phyloP scores from a whole-genome alignment of 257 asterid genomes.

The Apocynum venetum region DNA sequence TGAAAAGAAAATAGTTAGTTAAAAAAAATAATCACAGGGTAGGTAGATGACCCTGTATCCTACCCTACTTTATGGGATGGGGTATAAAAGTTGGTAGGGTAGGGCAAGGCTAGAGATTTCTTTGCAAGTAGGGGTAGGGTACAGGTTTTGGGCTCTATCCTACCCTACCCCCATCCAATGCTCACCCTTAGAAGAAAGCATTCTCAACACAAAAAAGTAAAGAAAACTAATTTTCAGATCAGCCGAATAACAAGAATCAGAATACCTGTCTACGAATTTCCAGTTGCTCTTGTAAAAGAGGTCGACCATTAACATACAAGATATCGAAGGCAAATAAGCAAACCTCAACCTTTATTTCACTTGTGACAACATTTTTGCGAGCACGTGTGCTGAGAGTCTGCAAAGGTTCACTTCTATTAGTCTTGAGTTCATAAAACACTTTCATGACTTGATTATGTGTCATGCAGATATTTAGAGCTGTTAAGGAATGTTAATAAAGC shows the following conservation, averaged over 20 bases:
- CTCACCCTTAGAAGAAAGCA: slow-evolving; percentile 2
- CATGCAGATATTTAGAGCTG: not conserved
- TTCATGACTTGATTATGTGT: not conserved
- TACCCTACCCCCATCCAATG: not conserved
- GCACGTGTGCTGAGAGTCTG: slow-evolving; percentile 91
- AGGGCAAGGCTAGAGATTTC: not conserved
- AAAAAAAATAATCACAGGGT: not conserved
- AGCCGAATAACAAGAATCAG: slow-evolving; percentile 12
- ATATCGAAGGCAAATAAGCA: slow-evolving; percentile 94
- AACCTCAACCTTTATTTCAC: slow-evolving; percentile 78
- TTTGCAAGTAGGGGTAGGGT: not conserved
- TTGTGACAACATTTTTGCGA: slow-evolving; percentile 73
- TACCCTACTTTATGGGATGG: not conserved
- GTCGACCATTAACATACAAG: slow-evolving; percentile 74
- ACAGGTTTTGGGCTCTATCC: not conserved
- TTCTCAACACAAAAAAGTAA: slow-evolving; percentile 8
- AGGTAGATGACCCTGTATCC: not conserved
- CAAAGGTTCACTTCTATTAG: slow-evolving; percentile 22
- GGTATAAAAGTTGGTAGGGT: not conserved
- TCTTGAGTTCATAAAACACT: not conserved
- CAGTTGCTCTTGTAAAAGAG: slow-evolving; percentile 84
- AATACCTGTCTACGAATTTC: slow-evolving; percentile 82
- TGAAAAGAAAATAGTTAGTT: not conserved
- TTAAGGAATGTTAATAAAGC: not conserved
- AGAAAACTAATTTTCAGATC: slow-evolving; percentile 6